Percentiles rank a stretch among this genome's conserved stretches.
Conservation (phyloP, 2,329 filamentous ascomycete genomes). For the Thelonectria olida region DNA sequence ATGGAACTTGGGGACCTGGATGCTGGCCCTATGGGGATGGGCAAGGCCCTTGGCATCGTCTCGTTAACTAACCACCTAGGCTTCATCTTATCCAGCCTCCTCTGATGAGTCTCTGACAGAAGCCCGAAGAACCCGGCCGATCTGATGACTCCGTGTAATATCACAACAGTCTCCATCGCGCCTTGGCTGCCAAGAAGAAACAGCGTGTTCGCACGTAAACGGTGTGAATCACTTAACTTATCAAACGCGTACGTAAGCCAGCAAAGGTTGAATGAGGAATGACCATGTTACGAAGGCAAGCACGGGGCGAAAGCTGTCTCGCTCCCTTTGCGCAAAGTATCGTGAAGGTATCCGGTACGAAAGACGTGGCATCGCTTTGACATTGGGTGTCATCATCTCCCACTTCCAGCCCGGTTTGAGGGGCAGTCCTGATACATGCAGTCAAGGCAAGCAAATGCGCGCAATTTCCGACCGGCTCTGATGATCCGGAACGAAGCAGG, state of each 20-base stretch:
- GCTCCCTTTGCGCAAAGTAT: conserved; percentile 2
- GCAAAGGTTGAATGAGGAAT: too few relatives aligned
- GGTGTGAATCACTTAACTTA: too few relatives aligned
- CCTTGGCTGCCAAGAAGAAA: background rate
- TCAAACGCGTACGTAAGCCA: too few relatives aligned
- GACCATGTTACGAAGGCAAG: too few relatives aligned
- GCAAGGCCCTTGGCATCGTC: background rate
- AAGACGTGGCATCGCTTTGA: too few relatives aligned
- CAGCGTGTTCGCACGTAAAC: background rate
- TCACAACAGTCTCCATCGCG: too few relatives aligned
- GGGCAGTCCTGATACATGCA: conserved; percentile 11
- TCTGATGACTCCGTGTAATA: background rate
- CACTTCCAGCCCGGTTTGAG: conserved; percentile 4
- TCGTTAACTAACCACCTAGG: too few relatives aligned
- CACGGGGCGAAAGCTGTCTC: too few relatives aligned
- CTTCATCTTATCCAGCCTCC: background rate
- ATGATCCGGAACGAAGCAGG: background rate
- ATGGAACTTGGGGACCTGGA: background rate
- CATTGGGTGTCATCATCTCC: background rate
- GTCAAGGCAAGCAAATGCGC: conserved; percentile 14
- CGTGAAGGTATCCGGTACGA: conserved; percentile 2
- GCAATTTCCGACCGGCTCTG: conserved; percentile 5
- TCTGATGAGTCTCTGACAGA: too few relatives aligned
- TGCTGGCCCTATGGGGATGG: background rate
- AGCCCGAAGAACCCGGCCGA: background rate